Conservation (phyloP, 1,284 basidiomycete genomes). For the Amylostereum areolatum region DNA sequence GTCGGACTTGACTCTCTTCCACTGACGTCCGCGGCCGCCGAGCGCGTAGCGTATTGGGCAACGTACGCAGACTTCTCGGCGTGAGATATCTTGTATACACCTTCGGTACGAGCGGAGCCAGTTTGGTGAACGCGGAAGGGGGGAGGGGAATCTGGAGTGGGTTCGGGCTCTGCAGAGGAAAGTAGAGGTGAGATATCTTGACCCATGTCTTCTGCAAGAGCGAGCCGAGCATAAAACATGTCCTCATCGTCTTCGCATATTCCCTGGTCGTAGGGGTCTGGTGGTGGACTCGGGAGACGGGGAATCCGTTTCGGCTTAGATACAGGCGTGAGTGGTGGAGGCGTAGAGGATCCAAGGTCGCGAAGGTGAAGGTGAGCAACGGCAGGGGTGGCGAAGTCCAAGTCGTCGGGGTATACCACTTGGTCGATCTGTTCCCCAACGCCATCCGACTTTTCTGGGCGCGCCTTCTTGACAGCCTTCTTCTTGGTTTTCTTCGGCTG, state of each 20-base stretch:
- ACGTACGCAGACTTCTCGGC: constrained; percentile 90
- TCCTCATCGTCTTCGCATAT: constrained; percentile 91
- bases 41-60: constrained; percentile 66
- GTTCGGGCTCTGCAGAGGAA: constrained; percentile 24
- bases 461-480: constrained; percentile 31
- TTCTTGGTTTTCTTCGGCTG: constrained; percentile 32
- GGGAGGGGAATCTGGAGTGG: constrained; percentile 26
- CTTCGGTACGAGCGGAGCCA: constrained; percentile 88
- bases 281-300: constrained; percentile 42
- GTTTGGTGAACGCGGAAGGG: constrained; percentile 67
- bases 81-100: constrained; percentile 91
- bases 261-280: constrained; percentile 51
- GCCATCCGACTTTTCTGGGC: constrained; percentile 23
- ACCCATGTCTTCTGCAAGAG: constrained; percentile 27
- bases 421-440: constrained; percentile 35
- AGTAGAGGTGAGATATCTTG: constrained; percentile 12
- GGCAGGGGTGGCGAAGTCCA: constrained; percentile 43
- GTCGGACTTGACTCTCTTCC: constrained; percentile 36
- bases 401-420: constrained; percentile 43
- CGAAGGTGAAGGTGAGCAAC: constrained; percentile 46
- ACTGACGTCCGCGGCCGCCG: constrained; percentile 31
- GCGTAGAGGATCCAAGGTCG: constrained; percentile 34
- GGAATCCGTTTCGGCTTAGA: constrained; percentile 23
- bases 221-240: constrained; percentile 77
- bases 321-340: constrained; percentile 30